Conservation (phyloP, 2,329 filamentous ascomycete species). For the Trichoderma semiorbis region DNA sequence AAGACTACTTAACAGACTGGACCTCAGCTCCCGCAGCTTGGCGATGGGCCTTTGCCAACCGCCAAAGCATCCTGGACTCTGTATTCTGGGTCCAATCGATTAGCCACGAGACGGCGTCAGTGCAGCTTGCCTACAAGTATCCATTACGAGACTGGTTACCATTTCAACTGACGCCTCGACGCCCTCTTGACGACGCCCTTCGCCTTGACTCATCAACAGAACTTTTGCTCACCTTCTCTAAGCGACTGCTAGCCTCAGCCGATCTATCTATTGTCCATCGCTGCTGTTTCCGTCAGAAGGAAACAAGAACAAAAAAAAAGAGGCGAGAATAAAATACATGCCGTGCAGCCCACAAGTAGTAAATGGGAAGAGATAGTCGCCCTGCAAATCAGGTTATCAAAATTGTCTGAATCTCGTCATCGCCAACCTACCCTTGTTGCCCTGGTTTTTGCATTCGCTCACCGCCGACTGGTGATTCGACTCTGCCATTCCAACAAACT, state of each 20-base stretch:
- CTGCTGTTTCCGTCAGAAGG: not conserved
- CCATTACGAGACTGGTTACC: constrained; percentile 14
- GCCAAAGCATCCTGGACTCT: constrained; percentile 11
- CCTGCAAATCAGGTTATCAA: constrained; percentile 5
- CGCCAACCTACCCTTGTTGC: constrained; percentile 4
- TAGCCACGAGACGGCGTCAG: constrained; percentile 13
- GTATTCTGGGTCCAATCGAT: constrained; percentile 16
- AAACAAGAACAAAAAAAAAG: not conserved
- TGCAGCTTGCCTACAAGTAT: not conserved
- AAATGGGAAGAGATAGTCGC: not conserved
- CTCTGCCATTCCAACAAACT: not conserved
- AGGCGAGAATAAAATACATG: not conserved
- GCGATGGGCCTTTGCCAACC: constrained; percentile 11
- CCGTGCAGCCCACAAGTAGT: not conserved
- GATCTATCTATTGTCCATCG: not conserved
- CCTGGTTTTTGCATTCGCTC: not conserved
- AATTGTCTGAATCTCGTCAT: constrained; percentile 12
- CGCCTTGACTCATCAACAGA: constrained; percentile 3
- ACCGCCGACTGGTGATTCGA: constrained; percentile 17
- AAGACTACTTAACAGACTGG: constrained; percentile 1
- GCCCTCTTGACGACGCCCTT: constrained; percentile 11
- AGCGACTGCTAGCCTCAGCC: not conserved
- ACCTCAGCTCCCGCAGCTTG: constrained; percentile 7
- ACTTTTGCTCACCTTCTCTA: not conserved
- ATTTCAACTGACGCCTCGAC: not conserved